Evolutionary conservation across 2,329 filamentous ascomycete species (phyloP).

Genomic region (Trichophyton schoenleinii): DNA sequence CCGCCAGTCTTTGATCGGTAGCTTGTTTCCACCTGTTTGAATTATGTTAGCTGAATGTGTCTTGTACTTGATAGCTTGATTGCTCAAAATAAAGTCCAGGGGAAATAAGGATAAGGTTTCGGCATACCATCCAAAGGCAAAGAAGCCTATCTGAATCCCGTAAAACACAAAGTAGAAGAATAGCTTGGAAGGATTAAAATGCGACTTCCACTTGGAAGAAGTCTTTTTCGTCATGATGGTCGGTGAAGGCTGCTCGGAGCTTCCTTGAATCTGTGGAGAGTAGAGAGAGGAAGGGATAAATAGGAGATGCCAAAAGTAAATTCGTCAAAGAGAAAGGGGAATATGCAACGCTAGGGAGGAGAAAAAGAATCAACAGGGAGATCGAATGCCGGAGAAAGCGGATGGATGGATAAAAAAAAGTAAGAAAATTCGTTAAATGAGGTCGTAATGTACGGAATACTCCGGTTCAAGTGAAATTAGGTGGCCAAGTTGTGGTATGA

Average conservation of each 20-base stretch:
- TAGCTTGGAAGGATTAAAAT: constrained; percentile 59
- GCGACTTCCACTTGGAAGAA: constrained; percentile 29
- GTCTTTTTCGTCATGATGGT: constrained; percentile 1
- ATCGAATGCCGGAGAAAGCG: neutral
- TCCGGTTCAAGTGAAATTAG: neutral
- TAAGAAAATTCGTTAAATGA: neutral
- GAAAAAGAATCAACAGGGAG: neutral
- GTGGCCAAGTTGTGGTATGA: neutral
- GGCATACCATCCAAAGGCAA: constrained; percentile 70
- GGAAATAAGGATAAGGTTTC: neutral
- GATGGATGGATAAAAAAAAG: no score
- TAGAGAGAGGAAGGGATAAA: no score
- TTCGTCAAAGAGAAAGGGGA: neutral
- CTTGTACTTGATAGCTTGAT: neutral
- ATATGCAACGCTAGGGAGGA: neutral
- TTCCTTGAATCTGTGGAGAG: neutral
- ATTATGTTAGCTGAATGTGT: neutral
- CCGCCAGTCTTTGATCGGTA: constrained; percentile 53
- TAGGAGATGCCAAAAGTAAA: neutral
- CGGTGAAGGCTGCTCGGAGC: neutral
- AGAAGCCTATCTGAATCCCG: constrained; percentile 64
- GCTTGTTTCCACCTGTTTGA: constrained; percentile 64
- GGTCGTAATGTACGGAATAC: neutral
- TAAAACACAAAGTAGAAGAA: constrained; percentile 74
- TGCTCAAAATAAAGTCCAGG: no score